A percentile compares a stretch with the other conserved stretches of the same genome.
Conservation (phyloP, 345 rosid species). For the Diplotaxis tenuifolia region DNA sequence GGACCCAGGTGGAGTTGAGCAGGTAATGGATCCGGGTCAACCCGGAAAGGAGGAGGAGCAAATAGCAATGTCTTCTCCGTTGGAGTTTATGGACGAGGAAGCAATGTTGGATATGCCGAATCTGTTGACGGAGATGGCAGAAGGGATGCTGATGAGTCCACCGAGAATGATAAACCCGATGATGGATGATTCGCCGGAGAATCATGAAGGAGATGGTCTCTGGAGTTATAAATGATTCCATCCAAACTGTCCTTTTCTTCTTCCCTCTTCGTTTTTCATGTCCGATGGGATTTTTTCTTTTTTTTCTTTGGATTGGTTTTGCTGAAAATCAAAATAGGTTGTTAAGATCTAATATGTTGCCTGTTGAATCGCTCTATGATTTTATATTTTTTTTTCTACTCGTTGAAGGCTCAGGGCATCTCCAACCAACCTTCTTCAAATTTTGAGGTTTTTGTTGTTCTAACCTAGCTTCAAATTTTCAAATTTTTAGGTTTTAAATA, state of each 20-base stretch:
- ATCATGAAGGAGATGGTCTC: constrained; percentile 51
- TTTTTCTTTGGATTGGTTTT: not conserved
- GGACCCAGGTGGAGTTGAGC: constrained; percentile 10
- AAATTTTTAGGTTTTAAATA: too few relatives aligned
- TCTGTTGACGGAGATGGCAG: constrained; percentile 72
- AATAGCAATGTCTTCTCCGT: constrained; percentile 9
- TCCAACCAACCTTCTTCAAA: too few relatives aligned
- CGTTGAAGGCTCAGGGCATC: too few relatives aligned
- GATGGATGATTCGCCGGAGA: constrained; percentile 54
- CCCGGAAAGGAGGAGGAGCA: constrained; percentile 26
- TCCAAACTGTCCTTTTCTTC: not conserved
- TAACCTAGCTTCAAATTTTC: too few relatives aligned
- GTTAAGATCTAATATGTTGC: not conserved
- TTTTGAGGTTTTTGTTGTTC: too few relatives aligned
- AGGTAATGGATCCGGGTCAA: constrained; percentile 22
- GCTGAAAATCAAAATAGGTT: constrained; percentile 14
- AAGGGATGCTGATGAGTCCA: constrained; percentile 70
- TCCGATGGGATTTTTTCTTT: not conserved
- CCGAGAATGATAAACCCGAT: constrained; percentile 58
- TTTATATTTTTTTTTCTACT: not conserved
- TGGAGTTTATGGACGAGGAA: constrained; percentile 56
- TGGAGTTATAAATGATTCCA: constrained; percentile 49
- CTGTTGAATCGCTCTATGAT: not conserved
- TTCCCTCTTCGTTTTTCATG: not conserved
- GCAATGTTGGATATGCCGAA: constrained; percentile 56